These are phyloP conservation scores for Bipolaris bicolor DNA, from an alignment of 2,329 filamentous ascomycete genomes.

Conservation along the genomic window DNA sequence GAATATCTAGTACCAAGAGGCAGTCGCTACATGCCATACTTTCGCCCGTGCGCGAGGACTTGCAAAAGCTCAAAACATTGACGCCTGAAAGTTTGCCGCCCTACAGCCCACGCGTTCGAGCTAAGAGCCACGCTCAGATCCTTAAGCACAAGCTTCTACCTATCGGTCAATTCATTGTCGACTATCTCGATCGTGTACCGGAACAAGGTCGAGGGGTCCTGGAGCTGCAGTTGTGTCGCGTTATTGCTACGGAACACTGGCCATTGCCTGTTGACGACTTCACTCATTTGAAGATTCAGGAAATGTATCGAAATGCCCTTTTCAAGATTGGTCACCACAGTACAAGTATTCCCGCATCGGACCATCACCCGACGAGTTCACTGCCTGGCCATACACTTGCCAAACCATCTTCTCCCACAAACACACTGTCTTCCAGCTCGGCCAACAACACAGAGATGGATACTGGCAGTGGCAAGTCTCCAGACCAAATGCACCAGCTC, in stretches of 20 bases:
- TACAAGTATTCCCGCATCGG: background rate
- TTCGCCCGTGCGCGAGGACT: constrained; percentile 8
- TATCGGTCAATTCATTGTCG: constrained; percentile 22
- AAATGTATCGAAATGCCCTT: constrained; percentile 22
- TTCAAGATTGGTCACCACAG: background rate
- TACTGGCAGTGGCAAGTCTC: too few species aligned
- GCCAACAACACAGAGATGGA: too few species aligned
- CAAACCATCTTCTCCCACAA: background rate
- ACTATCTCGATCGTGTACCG: background rate
- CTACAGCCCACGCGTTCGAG: constrained; percentile 5
- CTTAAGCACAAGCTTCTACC: constrained; percentile 23
- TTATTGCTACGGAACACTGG: constrained; percentile 27
- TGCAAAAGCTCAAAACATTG: constrained; percentile 18
- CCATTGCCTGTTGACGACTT: constrained; percentile 16
- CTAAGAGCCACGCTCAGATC: constrained; percentile 20
- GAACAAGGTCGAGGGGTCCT: constrained; percentile 3
- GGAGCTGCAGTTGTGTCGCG: constrained; percentile 24
- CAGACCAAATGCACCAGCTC: too few species aligned
- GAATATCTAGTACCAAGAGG: background rate
- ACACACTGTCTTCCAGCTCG: too few species aligned
- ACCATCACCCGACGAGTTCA: too few species aligned
- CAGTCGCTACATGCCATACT: constrained; percentile 5
- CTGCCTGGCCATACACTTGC: background rate
- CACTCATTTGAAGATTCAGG: constrained; percentile 20
- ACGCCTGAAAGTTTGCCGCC: constrained; percentile 18